phyloP scores from a whole-genome alignment of 805 yeast genomes.

The Sugiyamaella smithiae region DNA sequence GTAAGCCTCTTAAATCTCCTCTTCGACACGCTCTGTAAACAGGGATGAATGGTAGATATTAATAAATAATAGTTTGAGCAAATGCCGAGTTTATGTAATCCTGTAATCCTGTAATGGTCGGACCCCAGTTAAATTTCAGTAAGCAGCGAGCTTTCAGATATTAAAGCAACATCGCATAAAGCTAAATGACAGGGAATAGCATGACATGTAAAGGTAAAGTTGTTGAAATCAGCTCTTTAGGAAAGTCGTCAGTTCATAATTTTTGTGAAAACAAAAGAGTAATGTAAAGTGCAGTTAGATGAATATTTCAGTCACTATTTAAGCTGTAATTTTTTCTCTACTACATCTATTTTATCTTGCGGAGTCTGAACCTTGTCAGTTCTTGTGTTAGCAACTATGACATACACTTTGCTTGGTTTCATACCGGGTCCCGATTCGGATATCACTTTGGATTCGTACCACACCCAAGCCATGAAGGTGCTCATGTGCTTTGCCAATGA shows the following conservation, averaged over 20 bases:
- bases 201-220: too few species aligned
- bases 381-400: slow-evolving; percentile 36
- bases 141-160: too few species aligned
- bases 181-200: too few species aligned
- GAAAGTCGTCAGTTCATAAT: too few species aligned
- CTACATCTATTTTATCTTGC: slow-evolving; percentile 66
- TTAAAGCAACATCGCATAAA: too few species aligned
- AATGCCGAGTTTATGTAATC: not conserved
- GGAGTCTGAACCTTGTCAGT: slow-evolving; percentile 71
- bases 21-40: slow-evolving; percentile 65
- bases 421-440: slow-evolving; percentile 72
- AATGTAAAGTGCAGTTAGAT: too few species aligned
- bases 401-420: slow-evolving; percentile 31
- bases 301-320: too few species aligned
- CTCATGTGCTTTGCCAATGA: slow-evolving; percentile 77
- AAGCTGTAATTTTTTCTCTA: slow-evolving; percentile 29
- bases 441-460: slow-evolving; percentile 78
- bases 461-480: slow-evolving; percentile 68
- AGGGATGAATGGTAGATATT: not conserved
- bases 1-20: slow-evolving; percentile 67
- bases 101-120: too few species aligned
- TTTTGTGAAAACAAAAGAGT: too few species aligned
- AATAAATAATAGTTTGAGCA: too few species aligned
- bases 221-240: too few species aligned
- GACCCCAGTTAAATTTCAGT: too few species aligned